These are phyloP conservation scores for Cunninghamia lanceolata DNA, from an alignment of 75 land plant species.

Conservation along the genomic window DNA sequence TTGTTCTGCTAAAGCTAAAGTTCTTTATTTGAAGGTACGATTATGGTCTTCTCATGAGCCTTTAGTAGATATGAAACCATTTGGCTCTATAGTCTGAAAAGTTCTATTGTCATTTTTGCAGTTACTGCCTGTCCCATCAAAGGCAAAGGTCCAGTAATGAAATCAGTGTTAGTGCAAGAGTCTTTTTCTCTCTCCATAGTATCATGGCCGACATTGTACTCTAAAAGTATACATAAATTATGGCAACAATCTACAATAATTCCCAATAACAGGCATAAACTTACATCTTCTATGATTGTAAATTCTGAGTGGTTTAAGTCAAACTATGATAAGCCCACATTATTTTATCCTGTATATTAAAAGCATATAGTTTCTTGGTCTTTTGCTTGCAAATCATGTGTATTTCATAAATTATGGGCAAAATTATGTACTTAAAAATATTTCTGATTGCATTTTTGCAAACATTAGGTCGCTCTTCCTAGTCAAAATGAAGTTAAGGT, in stretches of 20 bases:
- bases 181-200: background rate
- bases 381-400: background rate
- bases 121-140: conserved; percentile 15
- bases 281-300: background rate
- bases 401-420: background rate
- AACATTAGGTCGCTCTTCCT: no score
- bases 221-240: background rate
- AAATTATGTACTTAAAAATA: background rate
- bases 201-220: background rate
- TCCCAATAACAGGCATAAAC: background rate
- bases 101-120: conserved; percentile 5
- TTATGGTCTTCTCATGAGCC: background rate
- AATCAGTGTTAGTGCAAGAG: background rate
- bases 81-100: background rate
- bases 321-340: background rate
- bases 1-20: background rate
- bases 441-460: background rate
- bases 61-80: background rate
- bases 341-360: background rate
- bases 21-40: background rate
- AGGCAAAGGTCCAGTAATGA: conserved; percentile 17
- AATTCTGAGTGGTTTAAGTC: background rate
- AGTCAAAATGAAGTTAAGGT: no score
- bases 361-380: background rate
- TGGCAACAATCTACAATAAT: background rate